These are phyloP conservation scores for Chaetomium olivaceum DNA, from an alignment of 2,329 filamentous ascomycete species.

Conservation along the genomic window DNA sequence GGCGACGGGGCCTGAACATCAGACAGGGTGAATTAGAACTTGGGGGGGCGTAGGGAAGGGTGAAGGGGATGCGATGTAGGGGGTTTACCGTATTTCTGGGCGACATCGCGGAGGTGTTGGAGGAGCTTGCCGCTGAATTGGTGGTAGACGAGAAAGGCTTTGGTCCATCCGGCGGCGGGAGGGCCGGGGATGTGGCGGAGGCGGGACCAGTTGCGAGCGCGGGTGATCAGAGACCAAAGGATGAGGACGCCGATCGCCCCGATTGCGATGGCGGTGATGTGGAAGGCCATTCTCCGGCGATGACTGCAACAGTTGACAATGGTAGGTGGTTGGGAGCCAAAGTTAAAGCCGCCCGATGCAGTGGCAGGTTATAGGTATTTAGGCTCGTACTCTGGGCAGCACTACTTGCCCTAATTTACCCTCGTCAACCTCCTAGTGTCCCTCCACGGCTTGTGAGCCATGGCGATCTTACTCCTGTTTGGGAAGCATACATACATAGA, in stretches of 20 bases:
- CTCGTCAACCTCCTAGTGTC: too few species aligned
- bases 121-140: neutral
- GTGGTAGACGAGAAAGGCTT: neutral
- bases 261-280: neutral
- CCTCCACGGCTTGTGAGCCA: neutral
- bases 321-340: neutral
- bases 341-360: neutral
- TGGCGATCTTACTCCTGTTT: neutral
- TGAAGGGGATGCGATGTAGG: neutral
- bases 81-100: neutral
- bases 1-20: neutral
- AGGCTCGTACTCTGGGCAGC: neutral
- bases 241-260: neutral
- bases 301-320: neutral
- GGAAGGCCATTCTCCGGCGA: neutral
- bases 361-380: neutral
- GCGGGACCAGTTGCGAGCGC: neutral
- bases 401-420: neutral
- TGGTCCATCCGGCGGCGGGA: neutral
- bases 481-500: neutral
- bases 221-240: neutral
- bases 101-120: neutral
- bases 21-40: neutral
- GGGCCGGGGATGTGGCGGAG: slow-evolving; percentile 3
- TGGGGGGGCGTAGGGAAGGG: neutral